phyloP scores from a whole-genome alignment of 495 filamentous ascomycete genomes.

The Cenococcum geophilum region DNA sequence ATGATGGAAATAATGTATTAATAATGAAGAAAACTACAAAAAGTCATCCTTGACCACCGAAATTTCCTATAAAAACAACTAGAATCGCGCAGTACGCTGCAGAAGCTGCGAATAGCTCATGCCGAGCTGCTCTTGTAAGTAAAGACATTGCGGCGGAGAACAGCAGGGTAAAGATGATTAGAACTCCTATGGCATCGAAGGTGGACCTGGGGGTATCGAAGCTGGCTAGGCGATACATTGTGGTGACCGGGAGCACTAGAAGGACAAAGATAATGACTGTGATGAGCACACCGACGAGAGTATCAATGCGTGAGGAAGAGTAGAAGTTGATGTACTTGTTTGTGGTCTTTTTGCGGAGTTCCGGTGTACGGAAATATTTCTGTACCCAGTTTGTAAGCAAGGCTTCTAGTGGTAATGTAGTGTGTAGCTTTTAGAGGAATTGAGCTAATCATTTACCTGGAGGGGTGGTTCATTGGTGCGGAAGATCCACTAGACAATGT shows the following conservation, averaged over 20 bases:
- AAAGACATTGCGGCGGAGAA: slow-evolving; percentile 38
- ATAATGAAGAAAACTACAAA: background rate
- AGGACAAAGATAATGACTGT: slow-evolving; percentile 35
- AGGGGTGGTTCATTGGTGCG: background rate
- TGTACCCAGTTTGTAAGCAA: background rate
- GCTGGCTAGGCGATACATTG: slow-evolving; percentile 36
- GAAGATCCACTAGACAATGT: background rate
- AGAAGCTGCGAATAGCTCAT: slow-evolving; percentile 42
- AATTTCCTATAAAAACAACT: slow-evolving; percentile 34
- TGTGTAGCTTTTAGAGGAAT: too few species aligned
- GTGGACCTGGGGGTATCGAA: slow-evolving; percentile 17
- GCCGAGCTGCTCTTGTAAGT: slow-evolving; percentile 39
- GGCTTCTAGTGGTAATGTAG: background rate
- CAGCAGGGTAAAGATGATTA: slow-evolving; percentile 30
- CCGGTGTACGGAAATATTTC: slow-evolving; percentile 35
- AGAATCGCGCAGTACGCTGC: slow-evolving; percentile 38
- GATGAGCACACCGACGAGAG: slow-evolving; percentile 32
- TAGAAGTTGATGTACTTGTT: slow-evolving; percentile 39
- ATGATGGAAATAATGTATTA: background rate
- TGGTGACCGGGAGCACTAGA: slow-evolving; percentile 40
- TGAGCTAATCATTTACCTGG: slow-evolving; percentile 5
- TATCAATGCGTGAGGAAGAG: slow-evolving; percentile 35
- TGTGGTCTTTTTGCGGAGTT: slow-evolving; percentile 36
- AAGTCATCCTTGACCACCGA: background rate
- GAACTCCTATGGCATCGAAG: slow-evolving; percentile 26